A percentile compares a stretch with the other conserved stretches of the same genome.
Conservation (phyloP, 2,329 filamentous ascomycete species). For the Stachybotrys echinatus region DNA sequence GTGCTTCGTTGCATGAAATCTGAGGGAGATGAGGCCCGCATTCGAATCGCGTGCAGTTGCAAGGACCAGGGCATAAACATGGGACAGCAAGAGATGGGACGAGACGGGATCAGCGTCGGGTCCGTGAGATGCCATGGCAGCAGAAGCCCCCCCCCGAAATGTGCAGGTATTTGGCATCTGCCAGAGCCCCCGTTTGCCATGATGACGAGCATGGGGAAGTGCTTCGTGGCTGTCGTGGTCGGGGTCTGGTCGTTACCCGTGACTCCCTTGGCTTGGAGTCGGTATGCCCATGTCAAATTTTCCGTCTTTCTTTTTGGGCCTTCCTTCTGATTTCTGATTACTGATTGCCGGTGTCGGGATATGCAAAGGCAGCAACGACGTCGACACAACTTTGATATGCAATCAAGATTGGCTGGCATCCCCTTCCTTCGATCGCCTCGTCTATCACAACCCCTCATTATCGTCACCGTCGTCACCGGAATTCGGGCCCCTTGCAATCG, state of each 20-base stretch:
- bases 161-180: background rate
- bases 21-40: constrained; percentile 6
- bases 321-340: too few relatives aligned
- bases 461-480: background rate
- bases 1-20: constrained; percentile 5
- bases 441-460: background rate
- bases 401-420: background rate
- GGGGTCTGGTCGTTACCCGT: too few relatives aligned
- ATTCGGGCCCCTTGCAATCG: background rate
- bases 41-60: constrained; percentile 11
- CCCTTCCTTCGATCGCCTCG: background rate
- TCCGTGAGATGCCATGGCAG: constrained; percentile 2
- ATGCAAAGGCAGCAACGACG: too few relatives aligned
- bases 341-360: too few relatives aligned
- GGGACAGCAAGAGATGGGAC: background rate
- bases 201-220: background rate
- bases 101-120: constrained; percentile 8
- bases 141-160: background rate
- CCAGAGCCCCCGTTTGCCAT: background rate
- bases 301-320: too few relatives aligned
- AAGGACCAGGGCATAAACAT: constrained; percentile 1
- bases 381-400: too few relatives aligned
- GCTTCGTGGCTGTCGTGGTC: background rate
- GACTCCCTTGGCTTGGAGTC: too few relatives aligned
- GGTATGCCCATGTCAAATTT: too few relatives aligned